These are phyloP conservation scores for Apiospora rasikravindrae DNA, from an alignment of 2,329 filamentous ascomycete genomes.

Conservation along the genomic window DNA sequence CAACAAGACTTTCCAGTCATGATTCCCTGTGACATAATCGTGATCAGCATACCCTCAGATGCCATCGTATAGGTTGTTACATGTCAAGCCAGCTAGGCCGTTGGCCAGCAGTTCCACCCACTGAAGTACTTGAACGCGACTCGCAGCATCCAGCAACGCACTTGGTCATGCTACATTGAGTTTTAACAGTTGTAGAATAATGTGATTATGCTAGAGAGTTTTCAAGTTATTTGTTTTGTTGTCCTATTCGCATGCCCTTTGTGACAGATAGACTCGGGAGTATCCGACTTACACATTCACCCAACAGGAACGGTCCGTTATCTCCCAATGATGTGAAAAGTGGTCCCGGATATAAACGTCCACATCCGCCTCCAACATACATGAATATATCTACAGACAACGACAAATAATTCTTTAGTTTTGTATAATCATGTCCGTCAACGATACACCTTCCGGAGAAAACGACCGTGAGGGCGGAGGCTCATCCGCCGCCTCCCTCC, in stretches of 20 bases:
- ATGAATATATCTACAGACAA: neutral
- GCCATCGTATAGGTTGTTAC: too few relatives aligned
- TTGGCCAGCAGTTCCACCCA: too few relatives aligned
- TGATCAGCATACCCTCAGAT: too few relatives aligned
- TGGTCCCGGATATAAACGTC: neutral
- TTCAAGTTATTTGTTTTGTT: neutral
- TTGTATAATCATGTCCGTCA: neutral
- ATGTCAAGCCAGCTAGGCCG: neutral
- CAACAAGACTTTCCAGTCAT: neutral
- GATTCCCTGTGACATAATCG: neutral
- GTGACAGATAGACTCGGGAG: neutral
- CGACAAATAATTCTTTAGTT: neutral
- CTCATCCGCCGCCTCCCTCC: slow-evolving; percentile 19
- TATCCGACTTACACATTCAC: neutral
- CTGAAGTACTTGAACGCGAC: too few relatives aligned
- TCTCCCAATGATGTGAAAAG: neutral
- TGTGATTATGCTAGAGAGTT: too few relatives aligned
- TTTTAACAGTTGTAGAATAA: too few relatives aligned
- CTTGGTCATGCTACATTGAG: too few relatives aligned
- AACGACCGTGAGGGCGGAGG: neutral
- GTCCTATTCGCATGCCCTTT: neutral
- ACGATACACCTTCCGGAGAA: neutral
- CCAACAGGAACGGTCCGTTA: neutral
- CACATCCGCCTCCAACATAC: neutral
- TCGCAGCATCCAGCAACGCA: too few relatives aligned